Base-by-base conservation (phyloP, 2,329 filamentous ascomycete species). In the Claviceps sp. region DNA sequence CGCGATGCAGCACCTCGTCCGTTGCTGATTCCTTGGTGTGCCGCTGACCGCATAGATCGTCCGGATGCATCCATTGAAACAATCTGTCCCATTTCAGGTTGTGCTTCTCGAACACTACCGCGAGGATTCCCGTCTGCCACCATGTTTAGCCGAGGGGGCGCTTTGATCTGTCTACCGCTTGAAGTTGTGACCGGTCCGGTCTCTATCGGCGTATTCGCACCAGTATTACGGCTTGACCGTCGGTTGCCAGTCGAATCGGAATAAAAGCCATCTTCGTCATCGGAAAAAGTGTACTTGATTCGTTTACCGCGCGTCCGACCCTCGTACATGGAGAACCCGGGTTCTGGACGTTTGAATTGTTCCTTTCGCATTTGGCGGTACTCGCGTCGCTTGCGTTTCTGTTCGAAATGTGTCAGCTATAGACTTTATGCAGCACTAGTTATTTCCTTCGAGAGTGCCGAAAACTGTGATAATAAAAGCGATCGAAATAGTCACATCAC, bases 271-370 rank as follows among this genome's bases (percentile, higher is more conserved):
- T 84, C 84, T 58, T 94, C 88, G 23, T 94, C 88, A 50, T 96
- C 90, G 0, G 89, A 94, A 63, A 87, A 98, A 0, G 88, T 98
- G 64, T 98, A 98, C 67, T 90, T 94, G 70, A 95, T 86, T 55
- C 91, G 86, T 73, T 98, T 97, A 52, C 93, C 93, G 53, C 93
- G 82, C 5, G 94, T 98, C 50, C 93, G 87, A 48, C 93, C 93
- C 71, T 98, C 93, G 66, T 98, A 98, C 53, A 95, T 74, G 1
- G 90, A 96, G 64, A 91, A 94, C 4, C 89, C 89, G 9, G 86
- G 84, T 59, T 95, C 90, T 5, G 89, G 88, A 5, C 89, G 81
- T 58, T 85, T 79, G 69, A 97, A 97, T 53, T 86, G 84, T 55
- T 91, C 87, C 63, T 91, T 91, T 56, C 88, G 87, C 60, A 82